These are phyloP conservation scores for Populus trichocarpa DNA, from an alignment of 441 rosid species.

Conservation along the genomic window DNA sequence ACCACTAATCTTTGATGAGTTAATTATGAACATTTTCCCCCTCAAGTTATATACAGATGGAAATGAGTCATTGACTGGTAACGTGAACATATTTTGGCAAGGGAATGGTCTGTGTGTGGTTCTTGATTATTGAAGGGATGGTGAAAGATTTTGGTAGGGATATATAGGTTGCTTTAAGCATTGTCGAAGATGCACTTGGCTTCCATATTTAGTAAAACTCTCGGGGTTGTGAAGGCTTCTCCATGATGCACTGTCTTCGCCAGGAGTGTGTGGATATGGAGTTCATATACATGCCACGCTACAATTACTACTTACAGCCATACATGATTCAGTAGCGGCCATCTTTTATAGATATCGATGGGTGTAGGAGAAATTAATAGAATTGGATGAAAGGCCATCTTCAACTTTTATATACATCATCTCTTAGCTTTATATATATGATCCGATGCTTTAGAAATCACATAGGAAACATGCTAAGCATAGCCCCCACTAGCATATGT, in stretches of 20 bases:
- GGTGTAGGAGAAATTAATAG: constrained; percentile 1
- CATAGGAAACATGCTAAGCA: neutral
- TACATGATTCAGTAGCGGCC: constrained; percentile 10
- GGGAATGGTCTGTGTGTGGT: constrained; percentile 5
- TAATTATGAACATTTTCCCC: constrained; percentile 5
- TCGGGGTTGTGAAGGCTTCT: constrained; percentile 17
- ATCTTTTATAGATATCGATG: constrained; percentile 9
- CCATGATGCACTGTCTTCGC: constrained; percentile 19
- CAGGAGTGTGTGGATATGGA: neutral
- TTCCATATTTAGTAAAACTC: neutral
- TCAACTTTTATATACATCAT: neutral
- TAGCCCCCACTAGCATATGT: neutral
- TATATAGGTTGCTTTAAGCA: constrained; percentile 14
- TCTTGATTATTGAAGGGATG: constrained; percentile 9
- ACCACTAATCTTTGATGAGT: neutral
- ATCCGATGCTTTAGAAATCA: neutral
- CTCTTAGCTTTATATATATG: neutral
- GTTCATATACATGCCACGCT: constrained; percentile 8
- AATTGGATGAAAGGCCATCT: neutral
- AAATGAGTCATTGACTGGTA: constrained; percentile 21
- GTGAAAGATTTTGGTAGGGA: constrained; percentile 17
- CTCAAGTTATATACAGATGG: constrained; percentile 9
- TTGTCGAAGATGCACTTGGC: constrained; percentile 1
- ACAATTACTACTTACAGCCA: constrained; percentile 17
- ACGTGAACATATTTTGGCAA: constrained; percentile 7